Evolutionary conservation across 371 early-diverging fungal species (phyloP), one percentile per base, ranked within the genome.

Genomic region (Basidiobolus heterosporus): DNA sequence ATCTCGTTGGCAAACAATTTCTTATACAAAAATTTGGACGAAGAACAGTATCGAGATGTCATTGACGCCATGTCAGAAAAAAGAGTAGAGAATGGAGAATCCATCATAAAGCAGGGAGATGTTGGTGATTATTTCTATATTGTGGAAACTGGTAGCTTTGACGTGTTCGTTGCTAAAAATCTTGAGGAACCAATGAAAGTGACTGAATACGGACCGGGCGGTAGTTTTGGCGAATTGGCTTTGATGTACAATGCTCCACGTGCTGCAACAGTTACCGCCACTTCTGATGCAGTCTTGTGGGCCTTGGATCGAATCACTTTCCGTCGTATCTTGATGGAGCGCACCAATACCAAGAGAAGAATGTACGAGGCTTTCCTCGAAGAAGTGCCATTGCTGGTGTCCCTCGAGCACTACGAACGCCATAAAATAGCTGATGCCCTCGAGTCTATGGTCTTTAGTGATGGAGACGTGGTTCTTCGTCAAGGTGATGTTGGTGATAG

Each of bases 41-140:
- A 94, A 60, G 95, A 94, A 46, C 91, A 92, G 56, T 85, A 86
- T 55, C 71, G 72, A 57, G 95, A 93, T 57, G 91, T 97, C 2
- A 81, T 96, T 3, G 82, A 92, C 55, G 95, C 97, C 15, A 93
- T 96, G 94, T 75, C 80, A 23, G 97, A 96, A 62, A 92, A 90
- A 64, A 64, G 61, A 13, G 82, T 91, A 22, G 18, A 47, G 17
- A 41, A 65, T 8, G 85, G 79, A 19, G 84, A 83, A 50, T 76
- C 67, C 39, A 77, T 99, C 36, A 96, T 98, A 55, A 76, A 73
- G 45, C 97, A 99, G 64, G 98, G 96, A 36, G 97, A 80, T 40
- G 85, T 88, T 9, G 98, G 96, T 36, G 96, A 93, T 67, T 94
- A 71, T 65, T 97, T 98, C 60, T 98, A 98, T 64, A 85, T 95